These are phyloP conservation scores for Alternaria postmessia DNA, from an alignment of 2,329 filamentous ascomycete species.

Conservation along the genomic window DNA sequence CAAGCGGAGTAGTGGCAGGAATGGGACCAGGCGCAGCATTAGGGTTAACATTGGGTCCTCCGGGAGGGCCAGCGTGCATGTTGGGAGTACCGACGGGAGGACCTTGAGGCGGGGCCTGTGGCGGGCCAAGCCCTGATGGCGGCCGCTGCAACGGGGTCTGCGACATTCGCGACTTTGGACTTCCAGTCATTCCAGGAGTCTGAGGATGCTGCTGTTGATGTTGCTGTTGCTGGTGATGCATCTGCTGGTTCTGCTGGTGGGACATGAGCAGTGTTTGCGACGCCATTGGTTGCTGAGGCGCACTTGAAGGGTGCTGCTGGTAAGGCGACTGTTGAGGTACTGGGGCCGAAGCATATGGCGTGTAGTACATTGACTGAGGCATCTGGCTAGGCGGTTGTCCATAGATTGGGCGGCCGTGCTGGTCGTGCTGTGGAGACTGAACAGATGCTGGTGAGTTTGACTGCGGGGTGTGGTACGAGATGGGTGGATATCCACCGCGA, in stretches of 20 bases:
- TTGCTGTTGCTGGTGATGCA: conserved; percentile 55
- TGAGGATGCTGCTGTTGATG: conserved; percentile 55
- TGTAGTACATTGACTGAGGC: conserved; percentile 84
- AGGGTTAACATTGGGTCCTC: conserved; percentile 71
- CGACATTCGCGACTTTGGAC: conserved; percentile 59
- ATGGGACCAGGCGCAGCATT: conserved; percentile 96
- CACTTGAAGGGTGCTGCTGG: conserved; percentile 61
- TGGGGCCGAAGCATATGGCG: conserved; percentile 56
- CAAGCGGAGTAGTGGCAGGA: conserved; percentile 91
- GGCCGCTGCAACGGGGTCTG: conserved; percentile 65
- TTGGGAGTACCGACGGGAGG: conserved; percentile 52
- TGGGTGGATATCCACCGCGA: conserved; percentile 77
- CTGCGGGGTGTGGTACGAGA: conserved; percentile 89
- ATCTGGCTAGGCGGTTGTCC: conserved; percentile 80
- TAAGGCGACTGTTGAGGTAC: conserved; percentile 66
- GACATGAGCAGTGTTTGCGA: conserved; percentile 61
- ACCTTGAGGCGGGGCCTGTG: conserved; percentile 50
- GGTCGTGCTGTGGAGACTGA: conserved; percentile 89
- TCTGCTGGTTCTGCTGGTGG: conserved; percentile 55
- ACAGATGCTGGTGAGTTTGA: conserved; percentile 95
- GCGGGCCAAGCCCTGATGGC: conserved; percentile 56
- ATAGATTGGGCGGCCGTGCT: conserved; percentile 84
- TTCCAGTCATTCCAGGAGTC: conserved; percentile 70
- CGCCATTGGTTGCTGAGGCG: conserved; percentile 64
- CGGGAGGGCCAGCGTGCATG: conserved; percentile 51